Evolutionary conservation across 352 stramenopile genomes (phyloP), one percentile per base, ranked within the genome.

Genomic region (Phytophthora pistaciae): DNA sequence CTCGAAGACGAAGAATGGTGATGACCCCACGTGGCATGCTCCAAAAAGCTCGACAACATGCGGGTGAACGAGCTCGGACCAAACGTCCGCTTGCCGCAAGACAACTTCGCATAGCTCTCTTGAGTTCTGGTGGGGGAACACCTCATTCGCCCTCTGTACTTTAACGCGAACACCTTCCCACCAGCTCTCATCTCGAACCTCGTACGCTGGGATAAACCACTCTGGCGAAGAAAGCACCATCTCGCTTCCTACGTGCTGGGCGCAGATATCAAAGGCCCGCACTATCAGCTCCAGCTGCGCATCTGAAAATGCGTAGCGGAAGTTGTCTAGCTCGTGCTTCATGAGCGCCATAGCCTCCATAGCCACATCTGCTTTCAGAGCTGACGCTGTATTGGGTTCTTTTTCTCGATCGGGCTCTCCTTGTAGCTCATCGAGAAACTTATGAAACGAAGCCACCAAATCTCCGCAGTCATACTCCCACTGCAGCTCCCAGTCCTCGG

Each of bases 41-140:
- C 73, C 73, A 38, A 76, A 79, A 42, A 80, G 69, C 21, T 80
- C 72, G 20, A 77, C 60, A 7, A 80, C 36, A 31, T 80, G 73
- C 1, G 73, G 73, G 25, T 80, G 73, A 53, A 80, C 73, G 14
- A 80, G 64, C 21, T 80, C 64, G 1, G 73, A 80, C 73, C 73
- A 77, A 57, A 80, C 29, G 29, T 63, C 60, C 29, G 73, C 73
- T 27, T 77, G 73, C 18, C 64, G 44, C 31, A 70, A 33, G 33
- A 76, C 53, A 57, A 53, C 13, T 72, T 72, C 69, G 53, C 64
- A 62, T 48, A 40, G 29, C 14, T 36, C 61, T 36, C 4, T 14
- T 20, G 27, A 56, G 54, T 29, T 50, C 18, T 56, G 27, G 42
- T 20, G 21, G n/a, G 40, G 20, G 16, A 16, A 23, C 9, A 46